A percentile compares a stretch with the other conserved stretches of the same genome.
Conservation (phyloP, 1,284 basidiomycete genomes). For the Agaricales sp. region DNA sequence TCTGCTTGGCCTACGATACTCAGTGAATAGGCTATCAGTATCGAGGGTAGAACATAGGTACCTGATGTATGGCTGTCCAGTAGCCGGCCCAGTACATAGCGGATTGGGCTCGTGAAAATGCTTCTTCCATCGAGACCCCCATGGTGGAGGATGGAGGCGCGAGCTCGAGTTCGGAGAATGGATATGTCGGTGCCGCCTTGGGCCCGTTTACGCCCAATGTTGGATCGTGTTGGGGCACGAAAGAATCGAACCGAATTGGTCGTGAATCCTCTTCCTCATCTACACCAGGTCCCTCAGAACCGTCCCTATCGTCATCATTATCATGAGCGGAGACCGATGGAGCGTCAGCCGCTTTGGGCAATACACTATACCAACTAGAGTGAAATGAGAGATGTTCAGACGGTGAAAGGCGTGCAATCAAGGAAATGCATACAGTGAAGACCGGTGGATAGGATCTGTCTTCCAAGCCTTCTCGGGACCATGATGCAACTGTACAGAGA, state of each 20-base stretch:
- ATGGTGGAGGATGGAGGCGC: constrained; percentile 18
- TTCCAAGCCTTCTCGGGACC: constrained; percentile 66
- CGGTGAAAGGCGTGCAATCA: constrained; percentile 4
- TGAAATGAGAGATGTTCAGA: constrained; percentile 5
- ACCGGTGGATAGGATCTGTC: constrained; percentile 52
- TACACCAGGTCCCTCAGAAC: constrained; percentile 12
- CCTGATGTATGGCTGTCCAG: constrained; percentile 76
- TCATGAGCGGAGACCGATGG: no score
- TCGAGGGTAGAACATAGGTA: constrained; percentile 25
- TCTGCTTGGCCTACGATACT: no score
- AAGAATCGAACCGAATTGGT: constrained; percentile 60
- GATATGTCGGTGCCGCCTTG: no score
- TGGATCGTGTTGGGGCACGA: constrained; percentile 57
- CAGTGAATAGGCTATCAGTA: no score
- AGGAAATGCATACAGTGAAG: constrained; percentile 39
- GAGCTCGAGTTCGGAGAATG: constrained; percentile 15
- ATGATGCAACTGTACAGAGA: constrained; percentile 60
- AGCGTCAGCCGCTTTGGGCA: constrained; percentile 18
- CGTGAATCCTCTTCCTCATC: constrained; percentile 34
- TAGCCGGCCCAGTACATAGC: constrained; percentile 80
- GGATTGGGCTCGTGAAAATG: constrained; percentile 57
- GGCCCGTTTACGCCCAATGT: constrained; percentile 29
- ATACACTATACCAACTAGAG: constrained; percentile 66
- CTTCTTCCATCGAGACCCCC: constrained; percentile 48
- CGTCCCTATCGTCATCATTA: no score